These are phyloP conservation scores for Paracorniculantispora psalliotae DNA, from an alignment of 2,329 filamentous ascomycete species.

Conservation along the genomic window DNA sequence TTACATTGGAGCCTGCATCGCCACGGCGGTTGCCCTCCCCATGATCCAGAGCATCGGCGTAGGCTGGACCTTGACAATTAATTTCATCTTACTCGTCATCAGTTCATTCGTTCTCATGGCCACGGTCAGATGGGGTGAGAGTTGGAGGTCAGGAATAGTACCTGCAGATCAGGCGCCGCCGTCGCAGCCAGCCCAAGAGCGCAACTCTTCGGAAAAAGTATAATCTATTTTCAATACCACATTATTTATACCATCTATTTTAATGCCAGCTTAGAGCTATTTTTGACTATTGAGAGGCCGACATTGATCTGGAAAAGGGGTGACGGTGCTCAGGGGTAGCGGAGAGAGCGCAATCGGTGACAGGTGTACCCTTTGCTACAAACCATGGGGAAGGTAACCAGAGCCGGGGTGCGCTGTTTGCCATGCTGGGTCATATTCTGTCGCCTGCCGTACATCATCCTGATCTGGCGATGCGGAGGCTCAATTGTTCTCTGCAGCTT, in stretches of 20 bases:
- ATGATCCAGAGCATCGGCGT: slow-evolving; percentile 70
- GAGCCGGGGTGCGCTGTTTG: background rate
- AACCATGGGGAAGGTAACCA: too few relatives aligned
- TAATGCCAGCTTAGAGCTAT: too few relatives aligned
- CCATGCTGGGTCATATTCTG: background rate
- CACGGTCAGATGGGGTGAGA: slow-evolving; percentile 35
- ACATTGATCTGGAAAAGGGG: too few relatives aligned
- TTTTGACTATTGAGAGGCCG: too few relatives aligned
- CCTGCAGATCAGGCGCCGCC: slow-evolving; percentile 10
- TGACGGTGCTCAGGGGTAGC: too few relatives aligned
- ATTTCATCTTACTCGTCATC: slow-evolving; percentile 31
- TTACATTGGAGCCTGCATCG: slow-evolving; percentile 68
- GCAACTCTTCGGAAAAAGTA: background rate
- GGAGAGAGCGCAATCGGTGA: too few relatives aligned
- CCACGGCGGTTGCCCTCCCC: slow-evolving; percentile 67
- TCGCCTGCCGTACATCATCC: background rate
- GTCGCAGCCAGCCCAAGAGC: background rate
- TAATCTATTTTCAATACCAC: background rate
- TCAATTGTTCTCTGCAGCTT: too few relatives aligned
- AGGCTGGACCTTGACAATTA: slow-evolving; percentile 74
- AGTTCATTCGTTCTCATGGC: slow-evolving; percentile 32
- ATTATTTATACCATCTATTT: background rate
- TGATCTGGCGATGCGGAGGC: too few relatives aligned
- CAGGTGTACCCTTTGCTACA: too few relatives aligned
- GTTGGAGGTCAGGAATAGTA: slow-evolving; percentile 35